These are phyloP conservation scores for Ganoderma leucocontextum DNA, from an alignment of 1,284 basidiomycete genomes.

Conservation along the genomic window DNA sequence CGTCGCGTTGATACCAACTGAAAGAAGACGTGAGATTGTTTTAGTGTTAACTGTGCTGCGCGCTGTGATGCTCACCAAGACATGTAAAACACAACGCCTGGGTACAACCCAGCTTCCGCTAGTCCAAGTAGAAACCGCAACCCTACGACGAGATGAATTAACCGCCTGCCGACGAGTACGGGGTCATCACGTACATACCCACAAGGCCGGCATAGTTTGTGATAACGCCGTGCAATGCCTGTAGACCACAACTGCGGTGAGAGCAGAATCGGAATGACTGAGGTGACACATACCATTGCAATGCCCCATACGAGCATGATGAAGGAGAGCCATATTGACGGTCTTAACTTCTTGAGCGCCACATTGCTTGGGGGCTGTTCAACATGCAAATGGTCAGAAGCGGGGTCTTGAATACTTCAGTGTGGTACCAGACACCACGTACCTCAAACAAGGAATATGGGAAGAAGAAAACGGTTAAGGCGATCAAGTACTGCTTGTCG, in stretches of 20 bases:
- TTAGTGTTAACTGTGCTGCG: not conserved
- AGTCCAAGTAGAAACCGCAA: slow-evolving; percentile 47
- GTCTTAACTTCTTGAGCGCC: slow-evolving; percentile 49
- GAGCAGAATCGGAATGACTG: not conserved
- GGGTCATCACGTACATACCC: slow-evolving; percentile 29
- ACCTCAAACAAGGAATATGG: slow-evolving; percentile 72
- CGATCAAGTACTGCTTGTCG: slow-evolving; percentile 72
- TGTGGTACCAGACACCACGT: slow-evolving; percentile 5
- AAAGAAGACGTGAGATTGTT: not conserved
- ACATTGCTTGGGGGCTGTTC: slow-evolving; percentile 47
- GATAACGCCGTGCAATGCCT: slow-evolving; percentile 45
- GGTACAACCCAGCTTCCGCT: slow-evolving; percentile 48
- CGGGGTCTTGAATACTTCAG: not conserved
- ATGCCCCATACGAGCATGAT: slow-evolving; percentile 46
- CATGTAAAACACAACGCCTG: slow-evolving; percentile 49
- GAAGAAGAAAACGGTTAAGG: slow-evolving; percentile 71
- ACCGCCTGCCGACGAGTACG: not conserved
- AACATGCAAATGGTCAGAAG: not conserved
- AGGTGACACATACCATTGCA: slow-evolving; percentile 36
- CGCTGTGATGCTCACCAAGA: slow-evolving; percentile 41
- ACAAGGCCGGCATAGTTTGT: slow-evolving; percentile 44
- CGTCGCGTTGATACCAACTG: slow-evolving; percentile 58
- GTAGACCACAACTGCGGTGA: not conserved
- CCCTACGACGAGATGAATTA: slow-evolving; percentile 28
- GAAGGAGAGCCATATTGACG: slow-evolving; percentile 49